Evolutionary conservation across 441 rosid genomes (phyloP).

Genomic region (Aleurites moluccanus): DNA sequence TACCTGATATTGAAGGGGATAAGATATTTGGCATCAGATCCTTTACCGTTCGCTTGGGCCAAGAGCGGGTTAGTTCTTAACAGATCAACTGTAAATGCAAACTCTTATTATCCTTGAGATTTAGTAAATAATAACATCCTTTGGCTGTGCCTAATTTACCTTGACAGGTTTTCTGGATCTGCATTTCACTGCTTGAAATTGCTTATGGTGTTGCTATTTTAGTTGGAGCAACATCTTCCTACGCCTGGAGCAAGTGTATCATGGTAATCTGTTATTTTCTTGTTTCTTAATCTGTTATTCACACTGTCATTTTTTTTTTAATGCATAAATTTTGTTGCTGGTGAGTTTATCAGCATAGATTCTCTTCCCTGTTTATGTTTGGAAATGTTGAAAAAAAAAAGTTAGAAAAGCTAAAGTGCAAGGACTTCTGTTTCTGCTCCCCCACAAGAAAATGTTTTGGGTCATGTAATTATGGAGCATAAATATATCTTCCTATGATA

Average conservation of each 20-base stretch:
- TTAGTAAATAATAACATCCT: not conserved
- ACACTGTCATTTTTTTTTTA: not conserved
- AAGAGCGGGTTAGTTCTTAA: constrained; percentile 52
- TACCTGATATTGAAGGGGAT: constrained; percentile 97
- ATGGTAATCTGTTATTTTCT: constrained; percentile 52
- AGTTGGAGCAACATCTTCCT: constrained; percentile 76
- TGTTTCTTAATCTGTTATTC: constrained; percentile 1
- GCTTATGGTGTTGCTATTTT: constrained; percentile 77
- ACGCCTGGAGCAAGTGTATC: constrained; percentile 76
- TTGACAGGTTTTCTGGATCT: constrained; percentile 86
- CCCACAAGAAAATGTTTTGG: not conserved
- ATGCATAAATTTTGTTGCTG: not conserved
- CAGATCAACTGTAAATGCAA: not conserved
- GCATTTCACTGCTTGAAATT: constrained; percentile 78
- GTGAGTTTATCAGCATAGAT: too few species aligned
- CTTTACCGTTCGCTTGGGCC: constrained; percentile 84
- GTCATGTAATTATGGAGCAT: not conserved
- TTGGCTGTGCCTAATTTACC: not conserved
- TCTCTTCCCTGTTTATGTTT: too few species aligned
- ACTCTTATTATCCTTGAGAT: not conserved
- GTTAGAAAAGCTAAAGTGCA: too few species aligned
- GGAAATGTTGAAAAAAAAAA: not conserved
- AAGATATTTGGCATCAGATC: constrained; percentile 78
- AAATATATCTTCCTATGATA: too few species aligned
- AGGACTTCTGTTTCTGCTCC: too few species aligned